These are phyloP conservation scores for Yamadazyma pseudoaaseri DNA, from an alignment of 1,139 yeast genomes.

Conservation along the genomic window DNA sequence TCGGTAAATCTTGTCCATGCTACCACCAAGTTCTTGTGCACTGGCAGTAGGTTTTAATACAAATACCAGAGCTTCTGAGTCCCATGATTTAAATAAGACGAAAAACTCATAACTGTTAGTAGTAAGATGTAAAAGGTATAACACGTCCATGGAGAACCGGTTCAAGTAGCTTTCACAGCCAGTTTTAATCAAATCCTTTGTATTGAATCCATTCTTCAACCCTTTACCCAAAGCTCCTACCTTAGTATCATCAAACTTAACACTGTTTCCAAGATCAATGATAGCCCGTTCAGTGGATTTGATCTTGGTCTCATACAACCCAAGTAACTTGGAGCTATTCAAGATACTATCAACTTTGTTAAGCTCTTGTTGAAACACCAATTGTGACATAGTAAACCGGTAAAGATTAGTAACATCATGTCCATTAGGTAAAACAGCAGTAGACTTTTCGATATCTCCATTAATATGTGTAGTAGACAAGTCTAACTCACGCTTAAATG, in stretches of 20 bases:
- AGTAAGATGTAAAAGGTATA: slow-evolving; percentile 70
- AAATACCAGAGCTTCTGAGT: slow-evolving; percentile 48
- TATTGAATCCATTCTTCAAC: slow-evolving; percentile 77
- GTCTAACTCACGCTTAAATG: slow-evolving; percentile 53
- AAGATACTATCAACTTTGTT: slow-evolving; percentile 62
- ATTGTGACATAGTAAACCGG: slow-evolving; percentile 68
- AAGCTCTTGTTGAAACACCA: slow-evolving; percentile 54
- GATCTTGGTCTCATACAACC: slow-evolving; percentile 76
- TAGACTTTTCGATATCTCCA: slow-evolving; percentile 60
- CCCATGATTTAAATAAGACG: slow-evolving; percentile 69
- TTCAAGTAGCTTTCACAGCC: slow-evolving; percentile 52
- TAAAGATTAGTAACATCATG: slow-evolving; percentile 56
- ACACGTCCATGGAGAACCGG: slow-evolving; percentile 55
- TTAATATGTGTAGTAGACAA: slow-evolving; percentile 47
- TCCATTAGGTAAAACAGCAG: slow-evolving; percentile 70
- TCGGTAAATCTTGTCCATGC: slow-evolving; percentile 52
- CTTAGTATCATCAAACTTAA: slow-evolving; percentile 63
- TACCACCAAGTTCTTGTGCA: slow-evolving; percentile 67
- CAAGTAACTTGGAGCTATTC: slow-evolving; percentile 61
- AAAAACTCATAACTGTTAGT: slow-evolving; percentile 78
- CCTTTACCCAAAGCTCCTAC: slow-evolving; percentile 89
- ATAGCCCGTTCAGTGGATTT: slow-evolving; percentile 70
- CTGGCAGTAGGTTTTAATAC: slow-evolving; percentile 66
- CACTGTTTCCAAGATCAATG: slow-evolving; percentile 72
- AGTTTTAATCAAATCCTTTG: slow-evolving; percentile 52